Evolutionary conservation across 129 eudicot genomes (phyloP), one percentile per base, ranked within the genome.

Genomic region (Lactuca sativa): DNA sequence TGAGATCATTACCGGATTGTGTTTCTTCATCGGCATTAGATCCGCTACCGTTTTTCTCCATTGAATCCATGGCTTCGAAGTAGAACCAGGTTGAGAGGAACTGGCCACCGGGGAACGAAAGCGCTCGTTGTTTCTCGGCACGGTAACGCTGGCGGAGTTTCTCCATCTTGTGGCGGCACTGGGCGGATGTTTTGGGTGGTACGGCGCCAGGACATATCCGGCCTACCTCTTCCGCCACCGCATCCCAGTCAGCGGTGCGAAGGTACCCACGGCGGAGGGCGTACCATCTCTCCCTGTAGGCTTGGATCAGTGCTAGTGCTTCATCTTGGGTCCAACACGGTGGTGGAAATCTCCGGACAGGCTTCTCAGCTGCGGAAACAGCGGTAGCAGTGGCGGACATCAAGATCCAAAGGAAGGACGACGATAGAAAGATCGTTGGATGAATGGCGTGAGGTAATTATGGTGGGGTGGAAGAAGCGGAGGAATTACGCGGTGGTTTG

Each of bases 81-180:
- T 77, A 89, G 53, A 89, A 84, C 98, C 98, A 93, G 9, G 95
- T 72, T 2, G 98, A 93, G 3, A 77, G 4, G 54, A 80, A 83
- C 73, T 81, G 83, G 3, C 92, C 75, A n/a, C 82, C 86, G 56
- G 91, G 86, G 71, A 76, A 78, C 52, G 88, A 79, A 1, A 70
- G 70, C 3, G 92, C 81, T 3, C 95, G 83, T 74, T 93, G 96
- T 71, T 86, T 87, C 85, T 93, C 98, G 3, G 92, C 86, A 0
- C 98, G 83, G 77, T 93, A 89, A 1, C 98, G 90, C 66, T 93
- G 96, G 3, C 98, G 90, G 71, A 93, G 98, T 78, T 93, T 93
- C 85, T 93, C 98, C 90, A 93, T 93, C 81, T 93, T 93, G 79
- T 93, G 98, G 34, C 98, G 98, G 82, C 98, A 93, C 95, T 93